Percentiles rank a stretch among this genome's conserved stretches.
Conservation (phyloP, 805 yeast genomes). For the Maudiozyma turicensis region DNA sequence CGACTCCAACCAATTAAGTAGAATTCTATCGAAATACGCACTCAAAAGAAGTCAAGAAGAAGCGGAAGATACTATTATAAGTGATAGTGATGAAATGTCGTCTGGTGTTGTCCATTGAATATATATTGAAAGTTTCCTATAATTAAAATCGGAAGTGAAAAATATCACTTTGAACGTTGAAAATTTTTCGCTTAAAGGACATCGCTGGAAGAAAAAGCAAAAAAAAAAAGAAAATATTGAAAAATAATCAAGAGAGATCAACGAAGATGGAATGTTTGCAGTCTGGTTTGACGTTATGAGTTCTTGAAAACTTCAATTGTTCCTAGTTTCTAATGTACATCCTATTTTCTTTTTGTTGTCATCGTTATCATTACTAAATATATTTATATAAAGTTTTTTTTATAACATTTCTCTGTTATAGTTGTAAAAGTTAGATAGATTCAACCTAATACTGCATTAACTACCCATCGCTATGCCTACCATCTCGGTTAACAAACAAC, state of each 20-base stretch:
- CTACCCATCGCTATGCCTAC: slow-evolving; percentile 69
- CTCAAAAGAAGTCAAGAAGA: slow-evolving; percentile 25
- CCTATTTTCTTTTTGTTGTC: too few relatives aligned
- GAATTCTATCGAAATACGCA: slow-evolving; percentile 24
- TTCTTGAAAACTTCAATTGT: too few relatives aligned
- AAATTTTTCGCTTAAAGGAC: not conserved
- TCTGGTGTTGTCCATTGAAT: not conserved
- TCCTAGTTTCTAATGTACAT: too few relatives aligned
- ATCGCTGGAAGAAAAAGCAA: not conserved
- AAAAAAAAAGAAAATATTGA: not conserved
- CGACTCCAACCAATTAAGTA: slow-evolving; percentile 16
- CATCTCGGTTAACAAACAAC: slow-evolving; percentile 88
- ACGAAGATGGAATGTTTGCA: not conserved
- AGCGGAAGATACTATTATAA: slow-evolving; percentile 24
- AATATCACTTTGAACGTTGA: slow-evolving; percentile 2
- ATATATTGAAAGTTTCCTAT: not conserved
- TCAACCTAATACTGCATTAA: too few relatives aligned
- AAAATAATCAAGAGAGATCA: not conserved
- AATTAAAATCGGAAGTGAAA: not conserved
- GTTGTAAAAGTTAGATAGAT: too few relatives aligned
- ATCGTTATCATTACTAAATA: too few relatives aligned
- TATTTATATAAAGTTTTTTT: too few relatives aligned
- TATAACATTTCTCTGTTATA: too few relatives aligned
- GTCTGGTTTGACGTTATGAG: too few relatives aligned
- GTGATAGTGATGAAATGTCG: slow-evolving; percentile 20